Conservation (phyloP, 2,329 filamentous ascomycete species). For the Ceratocystiopsis sp. region DNA sequence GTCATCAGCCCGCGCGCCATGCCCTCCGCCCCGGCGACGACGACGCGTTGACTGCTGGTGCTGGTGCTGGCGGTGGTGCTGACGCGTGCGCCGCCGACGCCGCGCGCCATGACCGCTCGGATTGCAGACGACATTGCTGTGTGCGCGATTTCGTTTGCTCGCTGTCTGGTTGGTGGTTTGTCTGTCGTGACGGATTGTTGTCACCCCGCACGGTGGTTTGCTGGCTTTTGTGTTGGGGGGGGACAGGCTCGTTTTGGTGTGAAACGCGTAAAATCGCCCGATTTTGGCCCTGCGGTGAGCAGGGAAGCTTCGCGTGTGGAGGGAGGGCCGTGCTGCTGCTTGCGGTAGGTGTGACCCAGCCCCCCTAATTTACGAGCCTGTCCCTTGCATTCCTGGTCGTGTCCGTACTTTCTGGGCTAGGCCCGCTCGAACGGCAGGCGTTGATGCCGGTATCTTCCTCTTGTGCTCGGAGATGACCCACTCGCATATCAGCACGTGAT, state of each 20-base stretch:
- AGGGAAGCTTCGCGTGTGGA: conserved; percentile 1
- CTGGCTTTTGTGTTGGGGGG: background rate
- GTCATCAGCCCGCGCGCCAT: background rate
- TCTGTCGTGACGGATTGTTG: background rate
- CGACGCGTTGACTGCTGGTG: background rate
- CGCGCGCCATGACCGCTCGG: too few relatives aligned
- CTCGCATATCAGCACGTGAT: too few relatives aligned
- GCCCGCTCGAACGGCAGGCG: too few relatives aligned
- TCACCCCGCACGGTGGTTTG: background rate
- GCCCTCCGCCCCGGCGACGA: background rate
- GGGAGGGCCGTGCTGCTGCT: background rate
- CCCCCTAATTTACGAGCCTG: conserved; percentile 3
- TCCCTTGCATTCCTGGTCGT: conserved; percentile 1
- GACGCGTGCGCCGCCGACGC: background rate
- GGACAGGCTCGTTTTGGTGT: background rate
- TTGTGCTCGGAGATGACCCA: too few relatives aligned
- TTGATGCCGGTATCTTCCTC: too few relatives aligned
- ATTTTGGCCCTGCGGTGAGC: background rate
- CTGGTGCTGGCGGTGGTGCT: background rate
- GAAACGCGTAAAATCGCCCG: background rate
- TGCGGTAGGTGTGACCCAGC: conserved; percentile 4
- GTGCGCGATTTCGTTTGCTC: background rate
- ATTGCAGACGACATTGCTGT: background rate
- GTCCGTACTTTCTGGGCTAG: too few relatives aligned
- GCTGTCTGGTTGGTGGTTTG: background rate